Conservation (phyloP, 2,329 filamentous ascomycete species). For the Lasiodiplodia gonubiensis region DNA sequence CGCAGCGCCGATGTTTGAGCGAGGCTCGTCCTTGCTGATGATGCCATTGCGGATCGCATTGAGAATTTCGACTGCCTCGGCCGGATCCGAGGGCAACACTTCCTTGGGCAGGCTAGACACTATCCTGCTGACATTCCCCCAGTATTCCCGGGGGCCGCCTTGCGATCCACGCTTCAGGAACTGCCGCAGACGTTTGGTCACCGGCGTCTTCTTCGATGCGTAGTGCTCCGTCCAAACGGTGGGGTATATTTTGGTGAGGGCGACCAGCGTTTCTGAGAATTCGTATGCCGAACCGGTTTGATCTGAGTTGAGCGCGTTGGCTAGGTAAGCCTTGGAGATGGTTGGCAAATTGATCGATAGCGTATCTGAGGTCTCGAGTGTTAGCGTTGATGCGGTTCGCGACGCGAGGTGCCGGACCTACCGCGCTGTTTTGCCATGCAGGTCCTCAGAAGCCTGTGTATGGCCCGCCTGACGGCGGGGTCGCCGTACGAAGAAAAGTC, state of each 20-base stretch:
- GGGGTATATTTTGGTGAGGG: constrained; percentile 68
- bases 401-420: constrained; percentile 28
- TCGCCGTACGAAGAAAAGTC: constrained; percentile 63
- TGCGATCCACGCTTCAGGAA: constrained; percentile 88
- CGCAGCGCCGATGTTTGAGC: constrained; percentile 68
- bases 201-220: constrained; percentile 62
- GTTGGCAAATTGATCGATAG: constrained; percentile 54
- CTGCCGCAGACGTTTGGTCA: constrained; percentile 64
- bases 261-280: constrained; percentile 69
- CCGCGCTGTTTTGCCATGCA: constrained; percentile 57
- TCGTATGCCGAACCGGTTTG: constrained; percentile 78
- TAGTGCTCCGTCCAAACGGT: constrained; percentile 75
- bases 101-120: constrained; percentile 62
- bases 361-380: constrained; percentile 32
- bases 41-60: constrained; percentile 74
- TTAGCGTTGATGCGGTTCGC: neutral
- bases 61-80: constrained; percentile 67
- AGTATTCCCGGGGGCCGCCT: constrained; percentile 73
- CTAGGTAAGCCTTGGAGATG: constrained; percentile 72
- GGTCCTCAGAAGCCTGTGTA: constrained; percentile 62
- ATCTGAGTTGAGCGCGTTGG: constrained; percentile 72
- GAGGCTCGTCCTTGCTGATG: constrained; percentile 74
- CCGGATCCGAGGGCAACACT: constrained; percentile 59
- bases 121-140: constrained; percentile 70
- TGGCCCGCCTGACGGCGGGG: constrained; percentile 61